Conservation (phyloP, 345 rosid genomes). For the Luvunga scandens region DNA sequence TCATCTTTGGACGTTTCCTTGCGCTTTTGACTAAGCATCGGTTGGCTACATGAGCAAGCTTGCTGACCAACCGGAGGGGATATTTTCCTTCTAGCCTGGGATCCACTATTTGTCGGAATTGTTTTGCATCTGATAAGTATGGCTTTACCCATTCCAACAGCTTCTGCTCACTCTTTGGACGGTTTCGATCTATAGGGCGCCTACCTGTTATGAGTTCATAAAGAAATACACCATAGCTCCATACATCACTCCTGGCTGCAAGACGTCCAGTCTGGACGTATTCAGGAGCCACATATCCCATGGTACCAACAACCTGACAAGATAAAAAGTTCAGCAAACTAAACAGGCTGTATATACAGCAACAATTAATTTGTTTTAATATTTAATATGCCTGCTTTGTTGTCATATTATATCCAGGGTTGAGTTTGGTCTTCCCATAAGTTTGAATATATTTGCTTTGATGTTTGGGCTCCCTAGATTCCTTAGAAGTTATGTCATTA, state of each 20-base stretch:
- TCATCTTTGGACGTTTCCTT: slow-evolving; percentile 87
- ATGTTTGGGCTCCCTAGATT: background rate
- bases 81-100: slow-evolving; percentile 62
- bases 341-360: background rate
- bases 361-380: background rate
- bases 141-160: slow-evolving; percentile 89
- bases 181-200: slow-evolving; percentile 74
- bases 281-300: slow-evolving; percentile 94
- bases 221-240: slow-evolving; percentile 95
- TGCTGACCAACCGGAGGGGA: slow-evolving; percentile 46
- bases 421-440: background rate
- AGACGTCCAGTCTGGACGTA: slow-evolving; percentile 82
- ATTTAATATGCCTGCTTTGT: background rate
- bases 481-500: background rate
- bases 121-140: slow-evolving; percentile 53
- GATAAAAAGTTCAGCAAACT: background rate
- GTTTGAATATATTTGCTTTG: background rate
- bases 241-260: slow-evolving; percentile 79
- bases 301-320: slow-evolving; percentile 82
- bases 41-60: slow-evolving; percentile 70
- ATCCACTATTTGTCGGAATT: slow-evolving; percentile 60
- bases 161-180: slow-evolving; percentile 78
- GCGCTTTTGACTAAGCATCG: slow-evolving; percentile 66
- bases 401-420: background rate
- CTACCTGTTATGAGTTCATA: slow-evolving; percentile 90